A percentile compares a stretch with the other conserved stretches of the same genome.
phyloP scores from a whole-genome alignment of 2,329 filamentous ascomycete genomes.

The Diaporthe citri region DNA sequence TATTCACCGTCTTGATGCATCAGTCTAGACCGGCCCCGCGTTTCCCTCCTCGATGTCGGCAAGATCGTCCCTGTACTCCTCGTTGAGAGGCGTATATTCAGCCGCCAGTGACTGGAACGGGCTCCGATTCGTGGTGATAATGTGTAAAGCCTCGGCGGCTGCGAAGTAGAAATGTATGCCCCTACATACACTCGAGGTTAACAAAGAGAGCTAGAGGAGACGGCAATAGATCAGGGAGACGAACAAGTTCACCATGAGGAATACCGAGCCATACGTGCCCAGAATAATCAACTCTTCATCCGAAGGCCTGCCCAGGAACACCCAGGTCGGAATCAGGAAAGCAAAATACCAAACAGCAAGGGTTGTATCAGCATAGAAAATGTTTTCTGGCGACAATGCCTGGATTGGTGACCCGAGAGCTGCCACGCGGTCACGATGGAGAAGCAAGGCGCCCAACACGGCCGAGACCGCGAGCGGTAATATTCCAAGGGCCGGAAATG shows the following conservation, averaged over 20 bases:
- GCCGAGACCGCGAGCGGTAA: constrained; percentile 41
- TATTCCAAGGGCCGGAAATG: constrained; percentile 42
- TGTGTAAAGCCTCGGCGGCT: constrained; percentile 33
- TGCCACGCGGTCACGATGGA: constrained; percentile 41
- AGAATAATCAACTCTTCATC: constrained; percentile 35
- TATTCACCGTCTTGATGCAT: neutral
- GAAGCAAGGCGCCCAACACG: constrained; percentile 35
- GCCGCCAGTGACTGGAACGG: constrained; percentile 23
- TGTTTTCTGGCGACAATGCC: constrained; percentile 37
- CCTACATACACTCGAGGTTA: neutral
- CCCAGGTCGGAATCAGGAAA: constrained; percentile 42
- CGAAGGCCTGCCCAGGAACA: constrained; percentile 7
- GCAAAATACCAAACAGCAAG: constrained; percentile 37
- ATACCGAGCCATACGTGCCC: constrained; percentile 42
- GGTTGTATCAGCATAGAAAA: constrained; percentile 39
- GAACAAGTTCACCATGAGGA: constrained; percentile 42
- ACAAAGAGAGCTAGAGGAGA: neutral
- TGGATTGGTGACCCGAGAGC: constrained; percentile 42
- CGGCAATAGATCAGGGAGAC: neutral
- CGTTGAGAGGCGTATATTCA: constrained; percentile 26
- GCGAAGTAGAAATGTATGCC: constrained; percentile 34
- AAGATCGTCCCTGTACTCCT: constrained; percentile 19
- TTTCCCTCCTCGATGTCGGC: constrained; percentile 11
- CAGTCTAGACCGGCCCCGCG: neutral
- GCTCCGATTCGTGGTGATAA: neutral